Evolutionary conservation across 2,329 filamentous ascomycete genomes (phyloP), one percentile per base, ranked within the genome.

Genomic region (Cercospora berteroae): DNA sequence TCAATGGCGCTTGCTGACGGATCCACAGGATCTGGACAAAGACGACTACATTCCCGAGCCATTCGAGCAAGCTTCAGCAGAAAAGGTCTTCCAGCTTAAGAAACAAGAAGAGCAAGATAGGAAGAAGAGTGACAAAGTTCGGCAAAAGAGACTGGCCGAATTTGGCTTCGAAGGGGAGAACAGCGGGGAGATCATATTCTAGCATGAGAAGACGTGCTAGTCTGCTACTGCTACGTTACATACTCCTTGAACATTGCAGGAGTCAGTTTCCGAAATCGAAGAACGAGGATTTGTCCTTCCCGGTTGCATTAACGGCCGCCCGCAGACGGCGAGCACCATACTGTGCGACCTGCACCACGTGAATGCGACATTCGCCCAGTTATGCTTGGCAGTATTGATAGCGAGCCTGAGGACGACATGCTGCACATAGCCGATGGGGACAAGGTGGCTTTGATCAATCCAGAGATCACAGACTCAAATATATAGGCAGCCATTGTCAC

Each of bases 161-260:
- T 84, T 95, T 57, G 94, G 94, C 1, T 97, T 97, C 75, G 94
- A 97, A 80, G 91, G 91, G 29, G 93, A 97, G 82, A 91, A 90
- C 72, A 83, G 88, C 67, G 92, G 90, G 16, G 92, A 95, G 78
- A 85, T 90, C 44, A 79, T 94, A 36, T 84, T 92, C 73, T 93
- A 60, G 55, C 55, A 59, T 23, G 27, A 50, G 18, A 39, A 52
- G 23, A n/a, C 23, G 25, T 31, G 55, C 55, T 59, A 50, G 36
- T 59, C 18, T 59, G 29, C 55, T 65, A 63, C 61, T 56, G 48
- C 60, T 56, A 66, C 72, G 71, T 75, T 74, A 70, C 64, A 74
- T 74, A 76, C 74, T 75, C 75, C 57, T 75, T 77, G 75, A 77
- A 77, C 75, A 77, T 77, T 39, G 74, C 75, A 73, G 75, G 74